These are phyloP conservation scores for Lasiosphaeria ovina DNA, from an alignment of 495 filamentous ascomycete genomes.

Conservation along the genomic window DNA sequence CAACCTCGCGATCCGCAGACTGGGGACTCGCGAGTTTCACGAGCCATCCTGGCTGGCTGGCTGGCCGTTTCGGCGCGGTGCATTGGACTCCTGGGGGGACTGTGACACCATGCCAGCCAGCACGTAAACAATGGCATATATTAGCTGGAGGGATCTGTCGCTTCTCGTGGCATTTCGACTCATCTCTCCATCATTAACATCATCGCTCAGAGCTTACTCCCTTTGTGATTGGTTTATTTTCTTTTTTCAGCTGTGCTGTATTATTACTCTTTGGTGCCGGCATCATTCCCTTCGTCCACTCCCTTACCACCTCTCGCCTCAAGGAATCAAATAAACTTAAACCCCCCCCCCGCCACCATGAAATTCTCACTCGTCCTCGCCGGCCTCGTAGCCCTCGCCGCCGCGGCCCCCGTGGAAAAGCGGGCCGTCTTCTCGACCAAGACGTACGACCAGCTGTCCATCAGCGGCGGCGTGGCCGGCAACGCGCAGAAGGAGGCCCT, in stretches of 20 bases:
- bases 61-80: too few species aligned
- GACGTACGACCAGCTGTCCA: conserved; percentile 14
- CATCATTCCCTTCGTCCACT: conserved; percentile 6
- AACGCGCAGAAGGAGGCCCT: conserved; percentile 44
- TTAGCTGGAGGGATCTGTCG: background rate
- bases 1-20: background rate
- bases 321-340: background rate
- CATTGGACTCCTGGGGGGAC: too few species aligned
- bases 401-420: conserved; percentile 13
- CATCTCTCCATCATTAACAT: background rate
- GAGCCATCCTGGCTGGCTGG: too few species aligned
- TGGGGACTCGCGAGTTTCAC: too few species aligned
- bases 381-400: conserved; percentile 27
- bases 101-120: too few species aligned
- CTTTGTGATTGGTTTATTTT: conserved; percentile 6
- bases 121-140: too few species aligned
- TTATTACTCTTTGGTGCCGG: conserved; percentile 8
- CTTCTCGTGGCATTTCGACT: background rate
- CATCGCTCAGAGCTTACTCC: background rate
- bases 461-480: conserved; percentile 37
- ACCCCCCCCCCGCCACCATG: conserved; percentile 22
- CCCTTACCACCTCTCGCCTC: conserved; percentile 3
- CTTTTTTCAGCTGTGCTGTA: conserved; percentile 30
- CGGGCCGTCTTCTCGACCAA: conserved; percentile 3
- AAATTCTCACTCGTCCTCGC: conserved; percentile 29